phyloP scores from a whole-genome alignment of 306 rosid species.

The Dalbergia cultrata region DNA sequence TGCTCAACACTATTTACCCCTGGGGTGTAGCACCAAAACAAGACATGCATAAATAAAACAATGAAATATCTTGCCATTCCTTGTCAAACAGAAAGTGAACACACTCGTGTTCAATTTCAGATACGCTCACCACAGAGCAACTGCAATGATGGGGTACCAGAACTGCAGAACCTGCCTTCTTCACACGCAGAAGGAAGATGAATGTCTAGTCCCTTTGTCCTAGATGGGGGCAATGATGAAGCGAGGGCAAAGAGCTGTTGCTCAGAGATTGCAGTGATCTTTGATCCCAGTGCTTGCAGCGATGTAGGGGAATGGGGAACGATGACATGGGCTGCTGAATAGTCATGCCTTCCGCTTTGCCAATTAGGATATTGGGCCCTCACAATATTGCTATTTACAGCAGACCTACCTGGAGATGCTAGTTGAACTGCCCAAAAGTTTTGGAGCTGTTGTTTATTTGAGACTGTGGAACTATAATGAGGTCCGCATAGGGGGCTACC shows the following conservation, averaged over 20 bases:
- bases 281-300: slow-evolving; percentile 55
- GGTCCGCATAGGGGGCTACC: slow-evolving; percentile 47
- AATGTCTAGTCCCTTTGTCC: slow-evolving; percentile 54
- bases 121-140: slow-evolving; percentile 59
- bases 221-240: slow-evolving; percentile 52
- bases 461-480: slow-evolving; percentile 42
- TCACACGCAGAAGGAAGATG: slow-evolving; percentile 55
- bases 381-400: slow-evolving; percentile 43
- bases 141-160: slow-evolving; percentile 45
- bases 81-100: slow-evolving; percentile 21
- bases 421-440: slow-evolving; percentile 62
- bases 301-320: slow-evolving; percentile 54
- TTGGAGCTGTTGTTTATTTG: slow-evolving; percentile 57
- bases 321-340: slow-evolving; percentile 35
- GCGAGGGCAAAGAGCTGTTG: slow-evolving; percentile 57
- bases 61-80: slow-evolving; percentile 36
- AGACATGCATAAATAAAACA: slow-evolving; percentile 23
- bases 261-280: slow-evolving; percentile 52
- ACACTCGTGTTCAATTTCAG: neutral
- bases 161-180: slow-evolving; percentile 47
- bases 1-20: slow-evolving; percentile 8
- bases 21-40: neutral
- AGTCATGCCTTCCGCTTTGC: slow-evolving; percentile 63
- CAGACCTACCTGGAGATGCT: slow-evolving; percentile 54
- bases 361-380: slow-evolving; percentile 59